Conservation (phyloP, 768 basidiomycete genomes). For the Russula sp. region DNA sequence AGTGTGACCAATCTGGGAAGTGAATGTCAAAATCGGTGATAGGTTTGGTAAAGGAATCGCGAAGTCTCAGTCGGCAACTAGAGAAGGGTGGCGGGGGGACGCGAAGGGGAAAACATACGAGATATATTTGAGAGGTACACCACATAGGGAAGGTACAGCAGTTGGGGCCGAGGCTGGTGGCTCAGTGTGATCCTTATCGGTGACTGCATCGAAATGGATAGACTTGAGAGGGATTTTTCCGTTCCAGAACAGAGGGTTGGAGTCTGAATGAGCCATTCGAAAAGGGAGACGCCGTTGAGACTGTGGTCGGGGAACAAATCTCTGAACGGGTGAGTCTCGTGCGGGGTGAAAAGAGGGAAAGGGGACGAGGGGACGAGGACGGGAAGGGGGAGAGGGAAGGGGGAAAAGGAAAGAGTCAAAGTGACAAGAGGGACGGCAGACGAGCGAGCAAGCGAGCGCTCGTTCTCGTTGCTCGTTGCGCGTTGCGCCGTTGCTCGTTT, state of each 20-base stretch:
- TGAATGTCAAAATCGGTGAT: neutral
- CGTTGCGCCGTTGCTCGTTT: neutral
- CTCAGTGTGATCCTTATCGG: neutral
- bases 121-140: constrained; percentile 72
- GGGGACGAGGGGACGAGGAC: neutral
- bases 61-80: neutral
- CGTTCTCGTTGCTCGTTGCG: no score
- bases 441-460: neutral
- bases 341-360: neutral
- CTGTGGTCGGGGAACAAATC: neutral
- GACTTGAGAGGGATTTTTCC: constrained; percentile 7
- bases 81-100: neutral
- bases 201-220: constrained; percentile 8
- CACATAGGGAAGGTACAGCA: constrained; percentile 50
- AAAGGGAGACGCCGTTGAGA: neutral
- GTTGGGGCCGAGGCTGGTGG: constrained; percentile 29
- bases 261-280: constrained; percentile 11
- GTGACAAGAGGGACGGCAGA: neutral
- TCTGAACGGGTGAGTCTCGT: neutral
- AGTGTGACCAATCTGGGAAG: constrained; percentile 64
- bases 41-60: neutral
- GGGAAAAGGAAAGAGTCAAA: no score
- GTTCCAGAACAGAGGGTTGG: constrained; percentile 15
- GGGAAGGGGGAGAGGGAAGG: neutral
- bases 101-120: constrained; percentile 43